Conservation (phyloP, 345 rosid genomes). For the Dipteronia sinensis region DNA sequence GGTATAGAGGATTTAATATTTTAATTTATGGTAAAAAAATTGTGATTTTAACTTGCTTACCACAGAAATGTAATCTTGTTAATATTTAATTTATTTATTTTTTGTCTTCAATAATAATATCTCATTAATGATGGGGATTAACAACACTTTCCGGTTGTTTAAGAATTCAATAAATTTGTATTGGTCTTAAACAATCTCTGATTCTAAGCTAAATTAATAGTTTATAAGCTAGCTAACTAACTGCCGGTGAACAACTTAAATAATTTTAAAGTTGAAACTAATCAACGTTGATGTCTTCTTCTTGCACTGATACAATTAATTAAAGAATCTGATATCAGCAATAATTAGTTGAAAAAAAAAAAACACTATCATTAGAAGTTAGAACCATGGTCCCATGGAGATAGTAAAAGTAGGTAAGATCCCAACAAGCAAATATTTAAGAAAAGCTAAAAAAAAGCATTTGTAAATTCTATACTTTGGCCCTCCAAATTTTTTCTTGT, state of each 20-base stretch:
- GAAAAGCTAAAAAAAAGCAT: too few species aligned
- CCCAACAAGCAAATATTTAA: too few species aligned
- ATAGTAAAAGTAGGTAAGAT: too few species aligned
- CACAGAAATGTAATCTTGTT: too few species aligned
- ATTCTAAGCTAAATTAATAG: neutral
- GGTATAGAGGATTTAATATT: too few species aligned
- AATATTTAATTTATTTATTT: too few species aligned
- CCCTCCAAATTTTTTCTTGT: too few species aligned
- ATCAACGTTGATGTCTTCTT: neutral
- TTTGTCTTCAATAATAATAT: neutral
- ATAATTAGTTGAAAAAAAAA: too few species aligned
- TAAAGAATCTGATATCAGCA: neutral
- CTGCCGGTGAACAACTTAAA: neutral
- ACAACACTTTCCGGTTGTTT: neutral
- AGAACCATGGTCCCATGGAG: neutral
- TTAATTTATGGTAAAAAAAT: too few species aligned
- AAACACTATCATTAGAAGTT: neutral
- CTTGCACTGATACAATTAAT: neutral
- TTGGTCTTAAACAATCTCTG: neutral
- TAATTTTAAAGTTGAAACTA: neutral
- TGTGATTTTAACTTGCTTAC: too few species aligned
- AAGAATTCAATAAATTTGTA: neutral
- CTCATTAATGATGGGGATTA: neutral
- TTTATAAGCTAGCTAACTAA: neutral
- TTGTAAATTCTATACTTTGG: too few species aligned